These are phyloP conservation scores for Saturnispora gosingensis DNA, from an alignment of 805 yeast genomes.

Conservation along the genomic window DNA sequence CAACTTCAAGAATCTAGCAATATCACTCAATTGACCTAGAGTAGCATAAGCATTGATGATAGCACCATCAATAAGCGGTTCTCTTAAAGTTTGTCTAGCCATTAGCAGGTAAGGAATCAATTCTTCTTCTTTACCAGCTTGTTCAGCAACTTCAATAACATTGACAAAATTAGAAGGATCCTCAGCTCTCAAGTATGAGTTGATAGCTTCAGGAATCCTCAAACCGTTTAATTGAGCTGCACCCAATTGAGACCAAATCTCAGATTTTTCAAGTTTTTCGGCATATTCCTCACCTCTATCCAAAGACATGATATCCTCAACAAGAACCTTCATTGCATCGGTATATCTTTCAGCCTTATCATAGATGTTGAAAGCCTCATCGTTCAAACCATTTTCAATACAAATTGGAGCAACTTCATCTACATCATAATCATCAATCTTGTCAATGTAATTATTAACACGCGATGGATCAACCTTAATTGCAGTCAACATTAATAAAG, in stretches of 20 bases:
- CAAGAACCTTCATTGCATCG: conserved; percentile 82
- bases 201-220: conserved; percentile 84
- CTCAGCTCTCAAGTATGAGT: conserved; percentile 83
- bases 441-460: conserved; percentile 76
- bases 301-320: conserved; percentile 86
- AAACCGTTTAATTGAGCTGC: conserved; percentile 91
- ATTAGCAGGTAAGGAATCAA: conserved; percentile 74
- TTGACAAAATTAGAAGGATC: conserved; percentile 85
- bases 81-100: conserved; percentile 89
- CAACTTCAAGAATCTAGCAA: conserved; percentile 74
- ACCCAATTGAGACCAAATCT: conserved; percentile 92
- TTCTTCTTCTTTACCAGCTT: conserved; percentile 94
- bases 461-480: conserved; percentile 88
- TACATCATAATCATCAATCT: conserved; percentile 84
- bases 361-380: conserved; percentile 91
- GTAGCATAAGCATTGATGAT: conserved; percentile 81
- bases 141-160: conserved; percentile 90
- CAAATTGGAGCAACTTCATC: conserved; percentile 89
- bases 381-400: conserved; percentile 77
- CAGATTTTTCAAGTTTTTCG: conserved; percentile 77
- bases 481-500: conserved; percentile 85
- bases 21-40: conserved; percentile 63
- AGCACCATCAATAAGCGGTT: conserved; percentile 89
- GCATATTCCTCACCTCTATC: conserved; percentile 94
- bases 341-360: conserved; percentile 68